Percentiles rank a stretch among this genome's conserved stretches.
phyloP scores from a whole-genome alignment of 2,329 filamentous ascomycete species.

The Aspergillus tubingensis region DNA sequence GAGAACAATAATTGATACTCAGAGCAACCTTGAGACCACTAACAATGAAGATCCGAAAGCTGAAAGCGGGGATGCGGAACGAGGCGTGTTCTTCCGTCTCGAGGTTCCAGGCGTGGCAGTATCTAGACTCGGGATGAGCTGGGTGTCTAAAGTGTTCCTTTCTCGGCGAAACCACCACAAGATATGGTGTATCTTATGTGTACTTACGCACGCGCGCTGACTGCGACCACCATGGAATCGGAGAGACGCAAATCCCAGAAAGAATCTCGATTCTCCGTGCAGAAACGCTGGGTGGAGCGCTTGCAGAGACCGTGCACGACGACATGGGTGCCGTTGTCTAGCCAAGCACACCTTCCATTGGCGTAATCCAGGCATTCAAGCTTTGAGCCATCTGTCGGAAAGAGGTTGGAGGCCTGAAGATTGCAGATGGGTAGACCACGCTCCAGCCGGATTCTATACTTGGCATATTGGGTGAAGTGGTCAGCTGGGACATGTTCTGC shows the following conservation, averaged over 20 bases:
- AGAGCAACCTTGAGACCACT: conserved; percentile 27
- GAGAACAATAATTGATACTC: conserved; percentile 6
- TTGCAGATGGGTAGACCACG: conserved; percentile 24
- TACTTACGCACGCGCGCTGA: conserved; percentile 27
- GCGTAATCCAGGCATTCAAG: conserved; percentile 21
- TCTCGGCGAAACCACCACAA: not conserved
- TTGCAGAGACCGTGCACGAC: conserved; percentile 19
- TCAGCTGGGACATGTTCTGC: not conserved
- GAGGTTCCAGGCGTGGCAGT: conserved; percentile 36
- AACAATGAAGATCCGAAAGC: conserved; percentile 21
- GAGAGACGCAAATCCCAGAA: conserved; percentile 23
- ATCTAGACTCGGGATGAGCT: conserved; percentile 19
- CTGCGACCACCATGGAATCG: conserved; percentile 22
- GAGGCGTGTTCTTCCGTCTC: conserved; percentile 20
- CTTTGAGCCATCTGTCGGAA: not conserved
- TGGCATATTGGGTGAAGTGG: conserved; percentile 22
- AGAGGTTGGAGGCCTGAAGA: not conserved
- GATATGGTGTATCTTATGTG: not conserved
- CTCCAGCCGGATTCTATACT: conserved; percentile 26
- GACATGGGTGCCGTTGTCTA: conserved; percentile 14
- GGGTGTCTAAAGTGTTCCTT: not conserved
- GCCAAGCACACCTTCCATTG: conserved; percentile 25
- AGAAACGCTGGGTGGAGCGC: conserved; percentile 16
- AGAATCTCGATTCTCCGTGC: conserved; percentile 25
- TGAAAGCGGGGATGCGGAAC: conserved; percentile 31